Conservation (phyloP, 345 rosid species). For the Rhodomyrtus tomentosa region DNA sequence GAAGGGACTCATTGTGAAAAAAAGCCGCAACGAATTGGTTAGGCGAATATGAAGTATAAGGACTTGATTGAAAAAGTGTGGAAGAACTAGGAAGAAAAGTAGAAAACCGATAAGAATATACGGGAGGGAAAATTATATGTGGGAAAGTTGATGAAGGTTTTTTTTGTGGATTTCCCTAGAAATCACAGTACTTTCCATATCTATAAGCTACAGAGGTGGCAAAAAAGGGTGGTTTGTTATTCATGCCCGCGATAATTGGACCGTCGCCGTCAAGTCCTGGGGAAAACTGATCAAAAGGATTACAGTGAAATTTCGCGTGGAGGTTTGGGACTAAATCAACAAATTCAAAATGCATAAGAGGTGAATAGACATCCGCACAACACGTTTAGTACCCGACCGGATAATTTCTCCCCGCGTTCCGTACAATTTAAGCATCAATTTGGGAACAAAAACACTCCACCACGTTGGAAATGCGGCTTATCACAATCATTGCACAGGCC, state of each 20-base stretch:
- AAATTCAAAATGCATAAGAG: neutral
- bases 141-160: neutral
- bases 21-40: neutral
- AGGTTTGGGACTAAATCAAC: neutral
- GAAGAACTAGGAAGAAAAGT: neutral
- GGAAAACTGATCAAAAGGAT: fast-evolving
- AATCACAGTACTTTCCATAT: neutral
- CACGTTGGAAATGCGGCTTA: neutral
- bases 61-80: neutral
- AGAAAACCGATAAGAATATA: neutral
- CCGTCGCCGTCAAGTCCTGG: neutral
- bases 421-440: too few relatives aligned
- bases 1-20: neutral
- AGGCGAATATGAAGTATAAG: neutral
- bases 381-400: neutral
- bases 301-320: fast-evolving
- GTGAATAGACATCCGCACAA: neutral
- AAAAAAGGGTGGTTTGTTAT: neutral
- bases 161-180: neutral
- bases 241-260: fast-evolving
- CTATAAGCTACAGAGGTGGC: neutral
- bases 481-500: neutral
- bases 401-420: neutral
- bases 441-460: neutral
- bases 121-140: neutral